phyloP scores from a whole-genome alignment of 2,329 filamentous ascomycete species.

The Trichoderma koningii region DNA sequence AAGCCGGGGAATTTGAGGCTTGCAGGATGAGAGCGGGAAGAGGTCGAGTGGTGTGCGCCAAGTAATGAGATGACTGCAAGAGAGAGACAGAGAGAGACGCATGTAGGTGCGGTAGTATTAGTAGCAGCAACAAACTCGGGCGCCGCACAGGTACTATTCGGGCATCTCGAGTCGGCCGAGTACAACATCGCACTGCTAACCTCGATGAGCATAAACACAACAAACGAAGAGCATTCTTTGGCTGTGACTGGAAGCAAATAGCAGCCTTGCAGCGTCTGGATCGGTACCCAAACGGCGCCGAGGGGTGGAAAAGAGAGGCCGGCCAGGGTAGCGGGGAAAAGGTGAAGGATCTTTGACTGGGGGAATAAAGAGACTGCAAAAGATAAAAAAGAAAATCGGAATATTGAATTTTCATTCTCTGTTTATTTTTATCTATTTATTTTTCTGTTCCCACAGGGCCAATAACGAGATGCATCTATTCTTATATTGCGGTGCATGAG shows the following conservation, averaged over 20 bases:
- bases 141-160: background rate
- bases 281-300: slow-evolving; percentile 22
- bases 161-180: background rate
- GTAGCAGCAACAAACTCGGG: background rate
- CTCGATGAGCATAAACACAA: too few relatives aligned
- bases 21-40: slow-evolving; percentile 1
- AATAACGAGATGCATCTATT: slow-evolving; percentile 13
- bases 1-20: slow-evolving; percentile 14
- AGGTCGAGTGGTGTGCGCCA: slow-evolving; percentile 1
- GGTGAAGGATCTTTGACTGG: background rate
- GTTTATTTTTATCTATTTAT: slow-evolving; percentile 5
- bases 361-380: background rate
- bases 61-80: background rate
- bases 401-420: background rate
- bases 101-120: background rate
- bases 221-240: too few relatives aligned
- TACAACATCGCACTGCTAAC: background rate
- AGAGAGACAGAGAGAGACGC: background rate
- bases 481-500: slow-evolving; percentile 19
- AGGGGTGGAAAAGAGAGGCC: background rate
- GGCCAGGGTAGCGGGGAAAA: slow-evolving; percentile 9
- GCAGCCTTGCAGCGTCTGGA: slow-evolving; percentile 12
- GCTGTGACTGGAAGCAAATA: background rate
- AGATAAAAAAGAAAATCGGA: background rate
- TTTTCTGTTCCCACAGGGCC: background rate